Conservation (phyloP, 208 protist species). For the Kentomonas sorsogonicus region DNA sequence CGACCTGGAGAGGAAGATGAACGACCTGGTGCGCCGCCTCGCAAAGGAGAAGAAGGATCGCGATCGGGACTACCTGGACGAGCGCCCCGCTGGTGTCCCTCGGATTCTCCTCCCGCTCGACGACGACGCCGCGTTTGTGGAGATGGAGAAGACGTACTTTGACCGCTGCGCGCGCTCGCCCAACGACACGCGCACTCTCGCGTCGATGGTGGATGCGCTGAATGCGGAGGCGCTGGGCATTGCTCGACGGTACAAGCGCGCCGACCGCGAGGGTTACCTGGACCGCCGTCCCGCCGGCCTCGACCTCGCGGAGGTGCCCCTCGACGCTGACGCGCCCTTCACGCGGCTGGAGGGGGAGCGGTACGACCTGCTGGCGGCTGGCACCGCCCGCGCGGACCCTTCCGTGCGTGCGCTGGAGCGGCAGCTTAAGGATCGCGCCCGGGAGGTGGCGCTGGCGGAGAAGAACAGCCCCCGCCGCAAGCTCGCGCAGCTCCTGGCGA, state of each 20-base stretch:
- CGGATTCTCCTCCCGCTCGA: conserved; percentile 37
- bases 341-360: conserved; percentile 11
- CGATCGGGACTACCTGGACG: too few species aligned
- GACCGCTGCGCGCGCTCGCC: too few species aligned
- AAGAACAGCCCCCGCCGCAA: background rate
- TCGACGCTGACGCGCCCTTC: conserved; percentile 32
- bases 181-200: too few species aligned
- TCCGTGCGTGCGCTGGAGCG: conserved; percentile 13
- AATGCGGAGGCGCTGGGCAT: too few species aligned
- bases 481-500: conserved; percentile 1
- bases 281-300: conserved; percentile 24
- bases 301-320: conserved; percentile 19
- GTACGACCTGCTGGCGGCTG: conserved; percentile 11
- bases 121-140: conserved; percentile 22
- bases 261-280: conserved; percentile 19
- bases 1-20: conserved; percentile 42
- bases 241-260: too few species aligned
- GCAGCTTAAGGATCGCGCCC: conserved; percentile 13
- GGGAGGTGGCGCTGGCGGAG: conserved; percentile 19
- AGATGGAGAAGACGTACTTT: conserved; percentile 17
- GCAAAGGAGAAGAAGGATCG: conserved; percentile 37
- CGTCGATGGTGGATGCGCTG: too few species aligned
- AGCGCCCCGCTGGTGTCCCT: conserved; percentile 48
- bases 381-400: too few species aligned
- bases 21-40: conserved; percentile 49